phyloP scores from a whole-genome alignment of 2,329 filamentous ascomycete genomes.

The Botrytis fabae region DNA sequence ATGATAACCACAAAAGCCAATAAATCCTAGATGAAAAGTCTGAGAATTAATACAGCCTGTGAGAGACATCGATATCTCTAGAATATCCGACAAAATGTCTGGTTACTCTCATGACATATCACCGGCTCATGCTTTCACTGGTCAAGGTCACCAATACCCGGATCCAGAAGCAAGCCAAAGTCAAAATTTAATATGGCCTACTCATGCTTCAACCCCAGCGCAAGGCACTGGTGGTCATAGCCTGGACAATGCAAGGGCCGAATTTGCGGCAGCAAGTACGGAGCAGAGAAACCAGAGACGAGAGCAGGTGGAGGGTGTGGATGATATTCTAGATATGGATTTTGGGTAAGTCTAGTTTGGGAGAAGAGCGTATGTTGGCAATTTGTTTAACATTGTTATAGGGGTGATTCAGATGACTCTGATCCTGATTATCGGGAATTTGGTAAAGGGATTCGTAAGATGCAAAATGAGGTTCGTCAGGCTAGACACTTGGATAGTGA shows the following conservation, averaged over 20 bases:
- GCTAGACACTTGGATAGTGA: slow-evolving; percentile 28
- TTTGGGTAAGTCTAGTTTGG: slow-evolving; percentile 8
- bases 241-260: slow-evolving; percentile 19
- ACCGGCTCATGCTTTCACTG: neutral
- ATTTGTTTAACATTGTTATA: slow-evolving; percentile 2
- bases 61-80: too few relatives aligned
- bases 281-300: slow-evolving; percentile 23
- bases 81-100: neutral
- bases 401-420: slow-evolving; percentile 35
- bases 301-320: slow-evolving; percentile 10
- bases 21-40: neutral
- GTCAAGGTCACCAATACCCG: slow-evolving; percentile 24
- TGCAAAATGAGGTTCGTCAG: slow-evolving; percentile 38
- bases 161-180: slow-evolving; percentile 27
- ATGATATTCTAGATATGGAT: slow-evolving; percentile 21
- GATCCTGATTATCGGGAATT: slow-evolving; percentile 48
- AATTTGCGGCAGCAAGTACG: slow-evolving; percentile 21
- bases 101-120: neutral
- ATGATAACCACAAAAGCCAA: neutral
- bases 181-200: slow-evolving; percentile 18
- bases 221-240: neutral
- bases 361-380: neutral
- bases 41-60: neutral
- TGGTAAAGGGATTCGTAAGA: slow-evolving; percentile 44
- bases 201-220: neutral